Base-by-base conservation (phyloP, 108 stramenopile species). In the Poteriospumella lacustris region DNA sequence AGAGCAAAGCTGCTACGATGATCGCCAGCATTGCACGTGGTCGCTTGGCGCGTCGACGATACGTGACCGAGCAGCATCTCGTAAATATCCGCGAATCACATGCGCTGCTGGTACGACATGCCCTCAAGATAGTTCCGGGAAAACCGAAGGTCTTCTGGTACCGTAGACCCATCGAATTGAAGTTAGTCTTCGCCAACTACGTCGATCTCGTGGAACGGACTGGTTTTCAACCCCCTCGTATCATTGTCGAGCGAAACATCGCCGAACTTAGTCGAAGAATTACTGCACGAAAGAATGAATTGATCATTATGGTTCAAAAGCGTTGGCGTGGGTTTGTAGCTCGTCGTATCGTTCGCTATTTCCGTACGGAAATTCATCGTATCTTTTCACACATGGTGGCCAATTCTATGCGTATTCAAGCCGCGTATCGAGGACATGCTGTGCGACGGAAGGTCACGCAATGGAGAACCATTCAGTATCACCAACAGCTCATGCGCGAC, bases 131-230 rank as follows among this genome's bases (percentile, higher is more conserved):
- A 5, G 5, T 52, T 15, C 44, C 31, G 9, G 41, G 41, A 28
- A n/a, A 33, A 39, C 47, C 5, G 28, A 73, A 73, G 42, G 41
- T 42, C 5, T 73, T 73, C 33, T 73, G 70, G 70, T 73, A 73
- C 42, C 12, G 31, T 29, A 36, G 44, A 52, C 43, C 26, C 26
- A 19, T 39, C 33, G 70, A 73, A 42, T n/a, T 52, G 36, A 26
- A 73, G 5, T 24, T 73, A 34, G 31, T 73, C 28, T 42, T 12
- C 36, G 70, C 40, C 33, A 24, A 73, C 24, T 73, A 73, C 36
- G 12, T 73, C 9, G 9, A 42, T 42, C 41, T 73, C 3, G 33
- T 56, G 38, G 43, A 44, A 73, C 5, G 33, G 15, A 73, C 70
- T 44, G 70, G 70, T 44, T 38, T 42, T 73, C 70, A 73, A 24